Evolutionary conservation across 2,329 filamentous ascomycete species (phyloP), one percentile per base, ranked within the genome.

Genomic region (Sordariomycetes sp.): DNA sequence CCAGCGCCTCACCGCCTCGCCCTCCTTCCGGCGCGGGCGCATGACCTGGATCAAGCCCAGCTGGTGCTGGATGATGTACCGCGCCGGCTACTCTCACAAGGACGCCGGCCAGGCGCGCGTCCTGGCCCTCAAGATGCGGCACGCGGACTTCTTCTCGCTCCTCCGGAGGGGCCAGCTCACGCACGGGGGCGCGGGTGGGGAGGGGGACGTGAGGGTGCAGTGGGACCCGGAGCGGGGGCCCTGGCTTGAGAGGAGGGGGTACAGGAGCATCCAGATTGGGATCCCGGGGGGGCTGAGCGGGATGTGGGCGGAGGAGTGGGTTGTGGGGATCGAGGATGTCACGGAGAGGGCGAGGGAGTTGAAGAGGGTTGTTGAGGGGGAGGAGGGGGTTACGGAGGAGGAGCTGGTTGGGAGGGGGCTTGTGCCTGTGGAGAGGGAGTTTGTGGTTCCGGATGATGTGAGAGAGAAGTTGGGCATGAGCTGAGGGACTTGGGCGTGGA

Each of bases 21-120:
- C 79, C 2, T 68, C 73, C 7, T 86, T 85, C 69, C 72, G 68
- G 16, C 70, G 71, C n/a, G 68, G 68, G 1, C 76, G 82, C 56
- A 85, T 84, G 81, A 86, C 82, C 3, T 86, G 83, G 83, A 78
- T 86, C 62, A 86, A 86, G 64, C 82, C 82, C 0, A 80, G 76
- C 60, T 86, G 81, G 76, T 71, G 73, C 53, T 86, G 83, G 83
- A 82, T 85, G 77, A 78, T 84, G 68, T 85, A 86, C 65, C 80
- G 83, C 54, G 74, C 75, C 22, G 82, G 81, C 18, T 86, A 84
- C 70, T 79, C 78, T 0, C 76, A 73, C 66, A 86, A 86, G 63
- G 79, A 82, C 60, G 34, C 66, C 0, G 67, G 75, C 2, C 82
- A 86, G 66, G 72, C 75, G 37, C 76, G 75, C 53, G 79, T 86